These are phyloP conservation scores for Fusarium sp. DNA, from an alignment of 2,329 filamentous ascomycete species.

Conservation along the genomic window DNA sequence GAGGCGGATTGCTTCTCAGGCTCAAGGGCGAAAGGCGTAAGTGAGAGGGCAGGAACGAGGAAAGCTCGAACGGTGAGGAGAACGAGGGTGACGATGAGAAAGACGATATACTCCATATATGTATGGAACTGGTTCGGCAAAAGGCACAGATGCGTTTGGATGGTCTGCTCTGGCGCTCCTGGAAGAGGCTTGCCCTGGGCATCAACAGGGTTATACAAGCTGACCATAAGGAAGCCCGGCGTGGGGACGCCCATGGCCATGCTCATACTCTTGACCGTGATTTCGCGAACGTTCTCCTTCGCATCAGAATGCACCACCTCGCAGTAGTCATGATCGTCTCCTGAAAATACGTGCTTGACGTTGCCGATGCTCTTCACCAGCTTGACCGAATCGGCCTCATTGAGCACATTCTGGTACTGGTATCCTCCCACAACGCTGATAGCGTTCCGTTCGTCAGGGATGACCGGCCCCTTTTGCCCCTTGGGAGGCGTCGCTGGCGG, in stretches of 20 bases:
- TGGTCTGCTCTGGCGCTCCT: slow-evolving; percentile 60
- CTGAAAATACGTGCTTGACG: slow-evolving; percentile 86
- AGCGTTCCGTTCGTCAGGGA: slow-evolving; percentile 75
- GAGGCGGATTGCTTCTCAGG: slow-evolving; percentile 42
- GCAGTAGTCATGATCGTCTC: slow-evolving; percentile 98
- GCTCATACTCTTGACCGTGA: slow-evolving; percentile 93
- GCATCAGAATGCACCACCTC: slow-evolving; percentile 80
- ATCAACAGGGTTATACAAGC: slow-evolving; percentile 90
- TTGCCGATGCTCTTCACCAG: slow-evolving; percentile 81
- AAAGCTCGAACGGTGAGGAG: slow-evolving; percentile 62
- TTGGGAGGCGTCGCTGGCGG: slow-evolving; percentile 71
- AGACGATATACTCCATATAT: slow-evolving; percentile 77
- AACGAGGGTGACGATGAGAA: slow-evolving; percentile 63
- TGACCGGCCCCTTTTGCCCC: slow-evolving; percentile 61
- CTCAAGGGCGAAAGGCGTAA: slow-evolving; percentile 63
- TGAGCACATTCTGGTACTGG: slow-evolving; percentile 96
- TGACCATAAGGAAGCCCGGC: slow-evolving; percentile 87
- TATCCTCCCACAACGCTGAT: slow-evolving; percentile 82
- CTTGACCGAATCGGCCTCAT: slow-evolving; percentile 74
- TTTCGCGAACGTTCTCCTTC: slow-evolving; percentile 73
- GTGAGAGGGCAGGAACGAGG: slow-evolving; percentile 62
- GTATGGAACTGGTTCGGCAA: slow-evolving; percentile 87
- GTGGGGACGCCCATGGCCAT: slow-evolving; percentile 95
- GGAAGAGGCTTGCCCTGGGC: slow-evolving; percentile 58
- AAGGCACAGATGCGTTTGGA: slow-evolving; percentile 90